Evolutionary conservation across 73 alveolate species (phyloP).

Genomic region (Stentor coeruleus): DNA sequence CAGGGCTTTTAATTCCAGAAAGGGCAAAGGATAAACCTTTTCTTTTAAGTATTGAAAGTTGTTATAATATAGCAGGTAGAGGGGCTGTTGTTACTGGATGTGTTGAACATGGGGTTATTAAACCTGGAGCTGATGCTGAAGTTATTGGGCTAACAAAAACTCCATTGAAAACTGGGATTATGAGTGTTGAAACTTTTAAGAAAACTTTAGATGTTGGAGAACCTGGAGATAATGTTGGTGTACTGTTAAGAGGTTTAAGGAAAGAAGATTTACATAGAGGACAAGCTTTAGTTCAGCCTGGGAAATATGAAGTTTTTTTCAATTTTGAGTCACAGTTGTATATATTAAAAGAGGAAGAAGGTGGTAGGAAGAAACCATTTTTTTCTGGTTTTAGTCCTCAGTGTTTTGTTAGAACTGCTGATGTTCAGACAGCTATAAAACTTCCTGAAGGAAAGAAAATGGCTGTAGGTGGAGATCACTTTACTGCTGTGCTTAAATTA

Average conservation of each 20-base stretch:
- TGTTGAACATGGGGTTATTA: slow-evolving; percentile 85
- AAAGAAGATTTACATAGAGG: slow-evolving; percentile 50
- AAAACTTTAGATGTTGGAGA: slow-evolving; percentile 84
- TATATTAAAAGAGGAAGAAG: slow-evolving; percentile 89
- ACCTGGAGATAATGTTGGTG: slow-evolving; percentile 95
- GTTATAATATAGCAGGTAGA: slow-evolving; percentile 81
- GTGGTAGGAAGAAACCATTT: slow-evolving; percentile 94
- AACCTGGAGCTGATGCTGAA: slow-evolving; percentile 82
- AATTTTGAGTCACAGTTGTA: slow-evolving; percentile 77
- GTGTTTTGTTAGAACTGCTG: slow-evolving; percentile 85
- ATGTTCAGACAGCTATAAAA: slow-evolving; percentile 58
- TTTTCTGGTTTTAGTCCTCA: slow-evolving; percentile 85
- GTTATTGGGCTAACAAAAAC: slow-evolving; percentile 80
- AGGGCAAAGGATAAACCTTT: slow-evolving; percentile 69
- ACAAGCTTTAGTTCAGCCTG: slow-evolving; percentile 63
- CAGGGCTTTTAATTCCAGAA: slow-evolving; percentile 48
- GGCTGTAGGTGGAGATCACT: slow-evolving; percentile 94
- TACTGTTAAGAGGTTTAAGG: slow-evolving; percentile 66
- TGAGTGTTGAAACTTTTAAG: slow-evolving; percentile 82
- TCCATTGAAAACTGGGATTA: slow-evolving; percentile 57
- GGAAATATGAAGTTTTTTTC: slow-evolving; percentile 48
- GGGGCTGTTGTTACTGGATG: slow-evolving; percentile 97
- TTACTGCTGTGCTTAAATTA: no score
- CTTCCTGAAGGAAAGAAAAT: slow-evolving; percentile 63
- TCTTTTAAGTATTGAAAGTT: slow-evolving; percentile 69